These are phyloP conservation scores for Carex arenaria DNA, from an alignment of 202 grass and related monocot species.

Conservation along the genomic window DNA sequence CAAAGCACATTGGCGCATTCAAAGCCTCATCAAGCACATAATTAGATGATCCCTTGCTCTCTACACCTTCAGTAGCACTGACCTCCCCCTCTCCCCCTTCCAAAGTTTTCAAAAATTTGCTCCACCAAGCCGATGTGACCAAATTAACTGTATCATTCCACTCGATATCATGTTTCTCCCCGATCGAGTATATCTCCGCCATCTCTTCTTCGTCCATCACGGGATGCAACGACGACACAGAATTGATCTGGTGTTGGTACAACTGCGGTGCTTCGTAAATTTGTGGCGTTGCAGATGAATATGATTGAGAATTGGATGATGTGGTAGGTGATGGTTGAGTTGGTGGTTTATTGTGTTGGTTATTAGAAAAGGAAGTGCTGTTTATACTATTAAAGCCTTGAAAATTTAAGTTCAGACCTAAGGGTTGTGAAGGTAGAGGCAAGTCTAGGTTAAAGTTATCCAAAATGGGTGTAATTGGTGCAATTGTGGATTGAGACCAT, in stretches of 20 bases:
- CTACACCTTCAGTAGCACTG: not conserved
- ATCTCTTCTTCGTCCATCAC: constrained; percentile 78
- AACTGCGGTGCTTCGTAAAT: constrained; percentile 9
- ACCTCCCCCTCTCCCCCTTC: constrained; percentile 30
- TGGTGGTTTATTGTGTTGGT: not conserved
- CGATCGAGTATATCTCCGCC: constrained; percentile 61
- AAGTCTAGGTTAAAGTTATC: constrained; percentile 39
- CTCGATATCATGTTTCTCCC: constrained; percentile 78
- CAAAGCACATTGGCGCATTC: constrained; percentile 23
- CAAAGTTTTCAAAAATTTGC: constrained; percentile 58
- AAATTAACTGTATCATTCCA: constrained; percentile 90
- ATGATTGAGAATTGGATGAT: constrained; percentile 43
- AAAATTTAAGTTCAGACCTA: constrained; percentile 83
- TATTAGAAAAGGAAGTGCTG: not conserved
- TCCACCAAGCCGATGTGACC: constrained; percentile 85
- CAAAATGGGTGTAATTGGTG: constrained; percentile 24
- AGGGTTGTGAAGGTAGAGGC: constrained; percentile 52
- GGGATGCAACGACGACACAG: constrained; percentile 48
- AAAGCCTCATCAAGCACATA: constrained; percentile 13
- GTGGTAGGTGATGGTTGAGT: constrained; percentile 40
- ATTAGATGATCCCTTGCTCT: not conserved
- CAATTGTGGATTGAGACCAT: constrained; percentile 34
- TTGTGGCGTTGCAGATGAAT: constrained; percentile 32
- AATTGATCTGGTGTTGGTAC: not conserved
- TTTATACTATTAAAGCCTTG: constrained; percentile 49